Conservation (phyloP, 2,329 filamentous ascomycete genomes). For the Aspergillus fructus region DNA sequence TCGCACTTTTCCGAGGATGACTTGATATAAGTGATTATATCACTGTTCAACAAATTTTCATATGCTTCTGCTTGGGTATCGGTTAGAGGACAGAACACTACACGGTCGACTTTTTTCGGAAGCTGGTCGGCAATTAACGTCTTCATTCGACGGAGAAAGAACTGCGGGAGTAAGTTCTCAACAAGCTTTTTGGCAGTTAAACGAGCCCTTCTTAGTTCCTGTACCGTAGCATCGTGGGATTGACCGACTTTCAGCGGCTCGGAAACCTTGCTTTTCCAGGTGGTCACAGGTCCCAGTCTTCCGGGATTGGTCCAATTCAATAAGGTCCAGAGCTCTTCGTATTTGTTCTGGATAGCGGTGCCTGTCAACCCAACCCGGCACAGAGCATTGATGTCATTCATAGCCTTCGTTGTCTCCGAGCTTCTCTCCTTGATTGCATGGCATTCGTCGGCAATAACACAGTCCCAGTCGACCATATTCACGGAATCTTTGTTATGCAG, state of each 20-base stretch:
- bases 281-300: constrained; percentile 61
- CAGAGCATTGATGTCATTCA: constrained; percentile 86
- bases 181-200: constrained; percentile 82
- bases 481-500: constrained; percentile 70
- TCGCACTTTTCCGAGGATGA: constrained; percentile 66
- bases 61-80: constrained; percentile 79
- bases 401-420: constrained; percentile 76
- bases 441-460: constrained; percentile 90
- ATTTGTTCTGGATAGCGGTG: constrained; percentile 96
- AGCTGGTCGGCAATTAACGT: constrained; percentile 86
- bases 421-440: constrained; percentile 80
- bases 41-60: constrained; percentile 73
- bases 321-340: constrained; percentile 94
- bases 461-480: constrained; percentile 90
- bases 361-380: constrained; percentile 92
- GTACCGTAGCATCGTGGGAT: constrained; percentile 83
- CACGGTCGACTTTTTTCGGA: constrained; percentile 89
- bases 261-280: constrained; percentile 78
- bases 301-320: constrained; percentile 96
- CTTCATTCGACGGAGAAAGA: constrained; percentile 93
- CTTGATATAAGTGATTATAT: constrained; percentile 68
- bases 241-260: constrained; percentile 82
- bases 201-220: constrained; percentile 77
- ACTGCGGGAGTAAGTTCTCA: constrained; percentile 80
- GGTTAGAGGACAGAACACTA: constrained; percentile 92